A percentile compares a stretch with the other conserved stretches of the same genome.
Conservation (phyloP, 768 basidiomycete species). For the Exidia glandulosa region DNA sequence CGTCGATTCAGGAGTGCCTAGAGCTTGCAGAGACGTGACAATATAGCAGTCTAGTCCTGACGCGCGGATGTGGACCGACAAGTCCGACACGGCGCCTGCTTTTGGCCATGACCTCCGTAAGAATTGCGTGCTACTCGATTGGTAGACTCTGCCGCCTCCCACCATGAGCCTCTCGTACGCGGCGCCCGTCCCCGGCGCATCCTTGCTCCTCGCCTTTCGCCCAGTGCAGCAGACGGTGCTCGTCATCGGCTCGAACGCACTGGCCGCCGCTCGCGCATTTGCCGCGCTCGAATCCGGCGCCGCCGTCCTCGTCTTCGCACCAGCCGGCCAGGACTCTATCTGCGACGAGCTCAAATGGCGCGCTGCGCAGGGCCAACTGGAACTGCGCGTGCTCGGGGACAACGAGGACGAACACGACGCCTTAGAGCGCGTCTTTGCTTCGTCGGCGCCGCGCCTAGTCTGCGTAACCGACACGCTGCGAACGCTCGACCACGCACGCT, state of each 20-base stretch:
- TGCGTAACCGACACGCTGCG: slow-evolving; percentile 75
- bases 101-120: no score
- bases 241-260: slow-evolving; percentile 64
- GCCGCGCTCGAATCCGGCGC: slow-evolving; percentile 74
- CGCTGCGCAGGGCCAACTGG: slow-evolving; percentile 41
- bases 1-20: no score
- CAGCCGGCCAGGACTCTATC: slow-evolving; percentile 39
- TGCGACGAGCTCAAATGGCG: slow-evolving; percentile 69
- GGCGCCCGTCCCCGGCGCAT: slow-evolving; percentile 39
- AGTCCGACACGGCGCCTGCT: no score
- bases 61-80: no score
- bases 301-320: slow-evolving; percentile 50
- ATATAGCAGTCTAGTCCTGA: no score
- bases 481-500: slow-evolving; percentile 18
- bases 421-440: slow-evolving; percentile 37
- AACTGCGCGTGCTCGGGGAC: slow-evolving; percentile 41
- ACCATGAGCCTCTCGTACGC: background rate
- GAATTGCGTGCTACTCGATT: no score
- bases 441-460: slow-evolving; percentile 28
- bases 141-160: background rate
- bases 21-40: no score
- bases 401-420: slow-evolving; percentile 29
- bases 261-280: slow-evolving; percentile 80
- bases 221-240: slow-evolving; percentile 43
- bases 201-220: slow-evolving; percentile 69